Conservation (phyloP, 441 rosid species). For the Iberis amara region DNA sequence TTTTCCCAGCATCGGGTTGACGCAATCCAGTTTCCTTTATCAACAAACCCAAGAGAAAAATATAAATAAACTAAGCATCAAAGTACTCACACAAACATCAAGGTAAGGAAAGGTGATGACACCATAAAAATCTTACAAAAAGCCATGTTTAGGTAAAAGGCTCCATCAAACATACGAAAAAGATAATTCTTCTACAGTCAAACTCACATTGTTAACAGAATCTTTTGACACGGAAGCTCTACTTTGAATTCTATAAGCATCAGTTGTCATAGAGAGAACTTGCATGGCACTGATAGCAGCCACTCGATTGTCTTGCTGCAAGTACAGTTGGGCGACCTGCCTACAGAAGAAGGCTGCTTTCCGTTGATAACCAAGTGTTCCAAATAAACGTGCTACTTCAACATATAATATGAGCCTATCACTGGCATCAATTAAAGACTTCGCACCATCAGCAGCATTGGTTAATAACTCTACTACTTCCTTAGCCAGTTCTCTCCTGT, state of each 20-base stretch:
- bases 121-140: not conserved
- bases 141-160: constrained; percentile 12
- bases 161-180: constrained; percentile 18
- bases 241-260: constrained; percentile 87
- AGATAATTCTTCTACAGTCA: constrained; percentile 1
- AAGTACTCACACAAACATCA: constrained; percentile 13
- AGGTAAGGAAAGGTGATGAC: constrained; percentile 4
- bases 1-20: constrained; percentile 63
- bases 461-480: constrained; percentile 87
- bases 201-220: constrained; percentile 44
- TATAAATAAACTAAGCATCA: constrained; percentile 1
- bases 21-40: constrained; percentile 52
- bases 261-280: constrained; percentile 87
- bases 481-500: constrained; percentile 76
- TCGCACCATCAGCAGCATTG: constrained; percentile 93
- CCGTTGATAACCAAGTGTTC: constrained; percentile 81
- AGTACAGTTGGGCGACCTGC: constrained; percentile 91
- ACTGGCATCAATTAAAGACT: constrained; percentile 85
- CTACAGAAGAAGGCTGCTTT: constrained; percentile 98
- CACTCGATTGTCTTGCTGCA: constrained; percentile 84
- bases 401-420: constrained; percentile 82
- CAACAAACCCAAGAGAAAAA: constrained; percentile 19
- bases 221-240: constrained; percentile 59
- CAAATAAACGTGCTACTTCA: constrained; percentile 91
- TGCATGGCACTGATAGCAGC: constrained; percentile 98